Percentiles rank a stretch among this genome's conserved stretches.
Conservation (phyloP, 495 filamentous ascomycete genomes). For the Penicillium bovifimosum region DNA sequence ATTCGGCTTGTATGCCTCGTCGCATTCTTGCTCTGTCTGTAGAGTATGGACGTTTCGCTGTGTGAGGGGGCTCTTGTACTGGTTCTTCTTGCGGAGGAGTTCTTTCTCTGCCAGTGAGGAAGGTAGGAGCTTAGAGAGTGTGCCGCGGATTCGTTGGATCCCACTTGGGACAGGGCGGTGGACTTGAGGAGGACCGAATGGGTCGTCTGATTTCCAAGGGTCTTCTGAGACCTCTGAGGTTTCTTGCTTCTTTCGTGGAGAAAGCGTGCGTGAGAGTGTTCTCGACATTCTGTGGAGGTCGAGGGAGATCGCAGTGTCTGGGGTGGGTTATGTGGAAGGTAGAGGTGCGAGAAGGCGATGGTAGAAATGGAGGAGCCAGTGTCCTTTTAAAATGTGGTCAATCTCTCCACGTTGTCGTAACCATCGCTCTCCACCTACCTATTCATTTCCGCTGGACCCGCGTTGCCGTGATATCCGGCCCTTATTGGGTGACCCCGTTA, state of each 20-base stretch:
- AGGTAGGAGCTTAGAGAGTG: slow-evolving; percentile 32
- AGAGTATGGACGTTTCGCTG: slow-evolving; percentile 43
- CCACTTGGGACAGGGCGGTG: slow-evolving; percentile 25
- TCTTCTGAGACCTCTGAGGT: slow-evolving; percentile 28
- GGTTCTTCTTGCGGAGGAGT: slow-evolving; percentile 36
- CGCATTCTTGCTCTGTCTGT: slow-evolving; percentile 34
- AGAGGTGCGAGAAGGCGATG: no score
- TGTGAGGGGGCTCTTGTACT: slow-evolving; percentile 39
- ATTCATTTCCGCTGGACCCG: slow-evolving; percentile 15
- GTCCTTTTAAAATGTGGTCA: not conserved
- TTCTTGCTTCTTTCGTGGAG: slow-evolving; percentile 21
- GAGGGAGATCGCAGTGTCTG: not conserved
- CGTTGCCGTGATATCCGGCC: not conserved
- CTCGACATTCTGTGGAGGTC: not conserved
- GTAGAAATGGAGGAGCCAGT: not conserved
- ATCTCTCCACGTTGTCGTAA: slow-evolving; percentile 2
- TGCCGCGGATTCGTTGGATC: slow-evolving; percentile 37
- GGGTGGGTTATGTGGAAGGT: not conserved
- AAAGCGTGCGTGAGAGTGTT: slow-evolving; percentile 28
- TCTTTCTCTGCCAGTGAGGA: slow-evolving; percentile 38
- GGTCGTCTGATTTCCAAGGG: slow-evolving; percentile 34
- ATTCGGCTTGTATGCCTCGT: slow-evolving; percentile 56
- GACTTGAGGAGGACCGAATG: slow-evolving; percentile 37
- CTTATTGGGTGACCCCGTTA: not conserved
- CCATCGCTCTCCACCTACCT: not conserved